Evolutionary conservation across 208 protist species (phyloP), one percentile per base, ranked within the genome.

Genomic region (Phytomonas serpens): DNA sequence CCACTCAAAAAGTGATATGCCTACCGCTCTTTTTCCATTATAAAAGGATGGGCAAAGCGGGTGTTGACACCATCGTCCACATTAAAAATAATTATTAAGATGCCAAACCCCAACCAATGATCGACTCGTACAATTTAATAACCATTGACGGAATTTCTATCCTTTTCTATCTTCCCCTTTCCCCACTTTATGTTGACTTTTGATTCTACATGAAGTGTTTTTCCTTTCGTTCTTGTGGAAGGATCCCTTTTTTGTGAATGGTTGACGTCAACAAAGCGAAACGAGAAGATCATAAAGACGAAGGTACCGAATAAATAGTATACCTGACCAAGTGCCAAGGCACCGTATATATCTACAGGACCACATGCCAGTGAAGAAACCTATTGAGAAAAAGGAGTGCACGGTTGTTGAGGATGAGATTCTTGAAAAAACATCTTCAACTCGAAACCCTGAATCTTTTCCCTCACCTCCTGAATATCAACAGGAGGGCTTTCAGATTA

Each of bases 381-480:
- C 10, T 6, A 27, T 27, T 27, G 16, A 27, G 27, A 57, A 57
- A 57, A 57, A 57, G 27, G 47, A 23, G 23, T 3, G 27, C 19
- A 27, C 2, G 5, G 19, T 27, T 57, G 16, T 57, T 19, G 47
- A 5, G 47, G 16, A 57, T 57, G 47, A 23, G 19, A 5, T 27
- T 57, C 47, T 27, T 57, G 19, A 27, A 6, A 3, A 27, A 57
- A 57, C 16, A 57, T 57, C 23, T 57, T 19, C 5, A 27, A 27
- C 10, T 27, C 47, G 27, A 0, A 23, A 27, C 23, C 16, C 47
- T 7, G 16, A 40, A 37, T 67, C 42, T 14, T 42, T 36, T 33
- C 33, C 63, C 23, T 6, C 0, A 31, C 65, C 65, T 4, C 73
- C 67, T 0, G 61, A 52, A 2, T 80, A 72, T 42, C 74, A 81